These are phyloP conservation scores for Hypoxylon perforatum DNA, from an alignment of 495 filamentous ascomycete genomes.

Conservation along the genomic window DNA sequence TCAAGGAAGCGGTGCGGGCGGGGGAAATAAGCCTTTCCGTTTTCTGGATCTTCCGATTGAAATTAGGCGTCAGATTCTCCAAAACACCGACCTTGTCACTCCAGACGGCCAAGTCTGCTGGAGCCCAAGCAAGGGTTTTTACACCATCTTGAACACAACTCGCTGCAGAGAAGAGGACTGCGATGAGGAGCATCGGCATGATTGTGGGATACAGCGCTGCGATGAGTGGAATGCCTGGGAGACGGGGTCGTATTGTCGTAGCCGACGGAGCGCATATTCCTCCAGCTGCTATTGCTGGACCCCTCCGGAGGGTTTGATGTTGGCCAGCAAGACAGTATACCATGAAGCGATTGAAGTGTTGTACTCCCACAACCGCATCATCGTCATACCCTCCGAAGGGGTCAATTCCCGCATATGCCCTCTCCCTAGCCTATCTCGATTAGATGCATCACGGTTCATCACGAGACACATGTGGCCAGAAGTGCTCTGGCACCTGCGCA, in stretches of 20 bases:
- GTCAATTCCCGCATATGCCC: background rate
- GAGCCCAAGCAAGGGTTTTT: background rate
- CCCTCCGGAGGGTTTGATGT: conserved; percentile 2
- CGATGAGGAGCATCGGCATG: background rate
- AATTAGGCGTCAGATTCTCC: conserved; percentile 7
- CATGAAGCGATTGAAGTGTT: conserved; percentile 9
- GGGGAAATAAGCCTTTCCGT: background rate
- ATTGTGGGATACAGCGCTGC: background rate
- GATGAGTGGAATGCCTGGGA: background rate
- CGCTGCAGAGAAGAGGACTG: background rate
- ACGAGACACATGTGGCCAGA: conserved; percentile 2
- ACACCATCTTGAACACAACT: background rate
- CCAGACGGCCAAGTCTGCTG: conserved; percentile 5
- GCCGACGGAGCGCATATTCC: background rate
- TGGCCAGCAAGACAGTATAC: conserved; percentile 2
- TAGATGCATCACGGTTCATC: conserved; percentile 6
- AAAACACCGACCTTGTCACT: conserved; percentile 7
- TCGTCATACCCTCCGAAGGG: background rate
- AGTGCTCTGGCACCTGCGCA: background rate
- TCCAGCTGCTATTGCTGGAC: conserved; percentile 6
- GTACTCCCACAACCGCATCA: conserved; percentile 8
- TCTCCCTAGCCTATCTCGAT: background rate
- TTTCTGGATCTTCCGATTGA: conserved; percentile 3
- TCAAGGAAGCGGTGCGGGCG: background rate
- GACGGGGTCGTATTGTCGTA: background rate